These are phyloP conservation scores for Hemileccinum impolitum DNA, from an alignment of 768 basidiomycete genomes.

Conservation along the genomic window DNA sequence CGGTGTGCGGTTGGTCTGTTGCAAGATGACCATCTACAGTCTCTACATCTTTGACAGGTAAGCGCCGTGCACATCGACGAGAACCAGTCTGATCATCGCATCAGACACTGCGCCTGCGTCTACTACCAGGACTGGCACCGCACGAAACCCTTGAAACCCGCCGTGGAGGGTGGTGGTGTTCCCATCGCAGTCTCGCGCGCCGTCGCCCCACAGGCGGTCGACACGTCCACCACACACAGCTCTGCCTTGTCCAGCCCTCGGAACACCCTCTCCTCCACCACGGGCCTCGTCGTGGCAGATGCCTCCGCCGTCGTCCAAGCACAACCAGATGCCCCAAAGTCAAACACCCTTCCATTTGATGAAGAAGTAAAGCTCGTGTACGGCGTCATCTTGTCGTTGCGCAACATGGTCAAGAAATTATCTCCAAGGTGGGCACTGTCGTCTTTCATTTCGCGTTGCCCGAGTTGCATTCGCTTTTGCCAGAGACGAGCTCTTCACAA, in stretches of 20 bases:
- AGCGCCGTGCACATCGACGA: neutral
- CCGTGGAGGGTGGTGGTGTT: constrained; percentile 68
- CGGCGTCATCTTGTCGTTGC: constrained; percentile 85
- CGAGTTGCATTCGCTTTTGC: neutral
- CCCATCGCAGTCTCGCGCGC: constrained; percentile 79
- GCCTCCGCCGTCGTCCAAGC: constrained; percentile 23
- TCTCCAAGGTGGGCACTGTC: constrained; percentile 57
- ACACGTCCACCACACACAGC: constrained; percentile 33
- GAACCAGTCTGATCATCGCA: neutral
- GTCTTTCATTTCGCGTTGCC: neutral
- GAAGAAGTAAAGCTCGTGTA: constrained; percentile 98
- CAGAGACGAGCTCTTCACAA: constrained; percentile 89
- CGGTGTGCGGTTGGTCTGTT: too few relatives aligned
- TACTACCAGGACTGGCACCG: constrained; percentile 98
- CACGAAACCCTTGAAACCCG: constrained; percentile 66
- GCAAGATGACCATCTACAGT: constrained; percentile 82
- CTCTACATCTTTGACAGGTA: constrained; percentile 92
- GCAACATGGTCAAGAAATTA: constrained; percentile 94
- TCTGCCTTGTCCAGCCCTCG: constrained; percentile 54
- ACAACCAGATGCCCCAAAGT: constrained; percentile 21
- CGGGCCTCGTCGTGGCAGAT: constrained; percentile 72
- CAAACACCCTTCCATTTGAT: constrained; percentile 78
- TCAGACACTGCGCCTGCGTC: constrained; percentile 85
- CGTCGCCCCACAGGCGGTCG: constrained; percentile 38
- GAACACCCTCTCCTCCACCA: constrained; percentile 59